Evolutionary conservation across 2,329 filamentous ascomycete species (phyloP).

Genomic region (Myriosclerotinia curreyana): DNA sequence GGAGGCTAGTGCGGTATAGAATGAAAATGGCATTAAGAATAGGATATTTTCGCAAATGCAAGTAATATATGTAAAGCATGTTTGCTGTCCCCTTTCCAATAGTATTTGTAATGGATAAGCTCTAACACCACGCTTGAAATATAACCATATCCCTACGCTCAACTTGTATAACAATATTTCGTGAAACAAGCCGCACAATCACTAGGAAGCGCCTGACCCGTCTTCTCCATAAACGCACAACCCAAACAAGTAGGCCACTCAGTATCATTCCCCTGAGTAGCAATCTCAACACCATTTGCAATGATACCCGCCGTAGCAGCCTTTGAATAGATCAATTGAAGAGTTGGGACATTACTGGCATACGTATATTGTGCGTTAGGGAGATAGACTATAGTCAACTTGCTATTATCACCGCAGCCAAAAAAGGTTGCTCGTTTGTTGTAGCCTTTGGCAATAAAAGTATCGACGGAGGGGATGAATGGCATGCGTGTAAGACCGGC

Average conservation of each 20-base stretch:
- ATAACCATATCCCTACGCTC: background rate
- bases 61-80: too few relatives aligned
- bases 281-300: constrained; percentile 43
- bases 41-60: background rate
- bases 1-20: background rate
- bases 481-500: constrained; percentile 44
- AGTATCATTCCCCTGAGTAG: constrained; percentile 38
- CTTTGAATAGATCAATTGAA: constrained; percentile 41
- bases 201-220: constrained; percentile 36
- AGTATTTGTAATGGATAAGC: background rate
- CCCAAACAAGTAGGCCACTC: constrained; percentile 44
- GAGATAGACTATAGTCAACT: constrained; percentile 37
- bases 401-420: constrained; percentile 42
- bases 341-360: constrained; percentile 37
- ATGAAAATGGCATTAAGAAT: background rate
- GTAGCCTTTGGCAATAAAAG: constrained; percentile 39
- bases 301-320: constrained; percentile 42
- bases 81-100: background rate
- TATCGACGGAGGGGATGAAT: constrained; percentile 41
- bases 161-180: constrained; percentile 41
- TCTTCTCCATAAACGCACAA: constrained; percentile 43
- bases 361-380: constrained; percentile 45
- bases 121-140: background rate
- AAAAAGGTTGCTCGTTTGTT: constrained; percentile 42
- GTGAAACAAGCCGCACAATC: constrained; percentile 43